Evolutionary conservation across 192 early-diverging fungal species (phyloP).

Genomic region (Pilaira anomala): DNA sequence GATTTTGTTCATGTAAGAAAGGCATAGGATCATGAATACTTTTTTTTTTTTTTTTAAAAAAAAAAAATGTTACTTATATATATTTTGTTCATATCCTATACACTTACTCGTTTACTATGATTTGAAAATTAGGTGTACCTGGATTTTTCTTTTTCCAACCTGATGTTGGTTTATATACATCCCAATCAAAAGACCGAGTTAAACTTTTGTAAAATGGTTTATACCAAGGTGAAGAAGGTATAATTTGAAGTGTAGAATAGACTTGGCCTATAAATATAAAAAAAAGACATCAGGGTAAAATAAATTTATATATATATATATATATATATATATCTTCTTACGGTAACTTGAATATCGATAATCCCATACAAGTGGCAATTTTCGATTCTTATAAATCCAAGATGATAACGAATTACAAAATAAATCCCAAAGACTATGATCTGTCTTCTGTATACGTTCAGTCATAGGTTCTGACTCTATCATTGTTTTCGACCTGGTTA

Average conservation of each 20-base stretch:
- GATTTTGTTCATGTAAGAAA: neutral
- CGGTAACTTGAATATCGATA: constrained; percentile 15
- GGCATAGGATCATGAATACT: constrained; percentile 10
- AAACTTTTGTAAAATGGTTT: constrained; percentile 1
- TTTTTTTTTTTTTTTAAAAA: neutral
- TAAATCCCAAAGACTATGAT: neutral
- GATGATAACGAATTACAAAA: neutral
- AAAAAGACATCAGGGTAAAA: neutral
- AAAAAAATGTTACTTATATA: neutral
- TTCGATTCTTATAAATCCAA: neutral
- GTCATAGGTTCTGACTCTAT: neutral
- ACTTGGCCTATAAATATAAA: constrained; percentile 6
- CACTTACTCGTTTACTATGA: constrained; percentile 41
- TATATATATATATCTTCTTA: neutral
- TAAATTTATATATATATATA: neutral
- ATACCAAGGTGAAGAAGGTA: constrained; percentile 21
- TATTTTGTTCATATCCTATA: no score
- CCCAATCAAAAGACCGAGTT: constrained; percentile 30
- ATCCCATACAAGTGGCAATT: constrained; percentile 11
- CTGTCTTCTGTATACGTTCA: neutral
- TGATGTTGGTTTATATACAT: constrained; percentile 43
- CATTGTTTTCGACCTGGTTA: constrained; percentile 28
- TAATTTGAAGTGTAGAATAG: constrained; percentile 16
- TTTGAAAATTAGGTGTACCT: constrained; percentile 41
- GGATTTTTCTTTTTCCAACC: constrained; percentile 48